These are phyloP conservation scores for Kluyveromyces dobzhanskii DNA, from an alignment of 805 yeast genomes.

Conservation along the genomic window DNA sequence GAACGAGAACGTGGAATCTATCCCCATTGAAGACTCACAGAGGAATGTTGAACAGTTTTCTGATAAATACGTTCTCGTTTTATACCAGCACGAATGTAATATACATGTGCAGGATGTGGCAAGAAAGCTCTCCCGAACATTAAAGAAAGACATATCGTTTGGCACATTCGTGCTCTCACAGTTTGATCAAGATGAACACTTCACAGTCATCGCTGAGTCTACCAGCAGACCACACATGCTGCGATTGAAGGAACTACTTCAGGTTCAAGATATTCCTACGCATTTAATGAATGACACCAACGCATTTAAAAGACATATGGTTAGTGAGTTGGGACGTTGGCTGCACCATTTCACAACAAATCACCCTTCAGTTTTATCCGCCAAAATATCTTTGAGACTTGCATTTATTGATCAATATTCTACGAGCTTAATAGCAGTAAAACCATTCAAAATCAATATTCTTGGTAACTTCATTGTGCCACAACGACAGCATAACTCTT, in stretches of 20 bases:
- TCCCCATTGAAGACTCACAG: conserved; percentile 2
- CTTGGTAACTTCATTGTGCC: conserved; percentile 25
- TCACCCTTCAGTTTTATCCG: conserved; percentile 5
- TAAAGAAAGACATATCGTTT: conserved; percentile 21
- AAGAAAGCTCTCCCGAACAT: conserved; percentile 14
- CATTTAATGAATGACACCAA: conserved; percentile 17
- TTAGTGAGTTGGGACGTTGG: conserved; percentile 21
- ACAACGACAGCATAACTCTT: conserved; percentile 14
- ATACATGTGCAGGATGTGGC: conserved; percentile 21
- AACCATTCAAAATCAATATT: conserved; percentile 16
- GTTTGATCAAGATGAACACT: conserved; percentile 13
- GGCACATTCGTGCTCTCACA: conserved; percentile 15
- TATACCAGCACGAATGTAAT: conserved; percentile 20
- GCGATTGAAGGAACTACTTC: conserved; percentile 12
- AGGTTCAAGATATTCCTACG: conserved; percentile 15
- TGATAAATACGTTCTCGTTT: conserved; percentile 19
- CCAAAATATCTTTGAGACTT: conserved; percentile 14
- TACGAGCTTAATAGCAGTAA: conserved; percentile 12
- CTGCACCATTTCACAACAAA: conserved; percentile 12
- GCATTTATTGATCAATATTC: conserved; percentile 20
- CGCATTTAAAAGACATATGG: conserved; percentile 17
- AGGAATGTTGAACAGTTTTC: conserved; percentile 3
- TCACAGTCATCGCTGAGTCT: conserved; percentile 18
- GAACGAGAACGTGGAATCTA: not conserved
- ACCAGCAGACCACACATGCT: conserved; percentile 13